Base-by-base conservation (phyloP, 192 early-diverging fungal species). In the Phlyctochytrium bullatum region DNA sequence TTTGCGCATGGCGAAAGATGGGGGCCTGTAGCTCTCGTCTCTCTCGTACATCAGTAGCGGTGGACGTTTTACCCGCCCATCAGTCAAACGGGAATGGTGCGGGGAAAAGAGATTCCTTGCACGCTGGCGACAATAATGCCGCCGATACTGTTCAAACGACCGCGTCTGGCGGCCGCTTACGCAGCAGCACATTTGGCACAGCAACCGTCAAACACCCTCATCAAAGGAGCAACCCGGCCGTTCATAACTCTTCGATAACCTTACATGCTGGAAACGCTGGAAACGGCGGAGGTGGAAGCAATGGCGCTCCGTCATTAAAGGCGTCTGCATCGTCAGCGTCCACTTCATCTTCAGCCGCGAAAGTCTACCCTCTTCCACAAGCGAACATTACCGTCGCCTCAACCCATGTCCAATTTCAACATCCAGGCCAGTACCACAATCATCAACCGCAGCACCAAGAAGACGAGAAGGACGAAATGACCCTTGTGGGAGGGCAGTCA, bases 391-490 rank as follows among this genome's bases (percentile, higher is more conserved):
- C 6, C 10, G 40, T 14, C 20, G 40, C 40, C 40, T 47, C 40
- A 20, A 47, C 40, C 40, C 40, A 47, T 47, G 40, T 14, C 6
- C 10, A 47, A 47, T 14, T 47, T 20, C 10, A 47, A 6, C 40
- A 20, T 47, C 40, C 40, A 47, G 6, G 10, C 40, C 40, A 47
- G 6, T 14, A 14, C 40, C 10, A 14, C 40, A 47, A 47, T 14
- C 40, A 47, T 14, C 40, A 47, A 20, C 40, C 6, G 20, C 40
- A 47, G 40, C 40, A 47, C 6, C 40, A 47, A 47, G 54, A 57
- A 25, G 54, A 57, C 25, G 54, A 57, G 27, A 57, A 28, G 27
- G 54, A 57, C 27, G 54, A 57, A 28, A 57, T 57, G 54, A 57
- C 54, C 25, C 27, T 57, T 10, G 54, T 57, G 14, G 54, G 54